These are phyloP conservation scores for Coemansia sp. DNA, from an alignment of 192 early-diverging fungal species.

Conservation along the genomic window DNA sequence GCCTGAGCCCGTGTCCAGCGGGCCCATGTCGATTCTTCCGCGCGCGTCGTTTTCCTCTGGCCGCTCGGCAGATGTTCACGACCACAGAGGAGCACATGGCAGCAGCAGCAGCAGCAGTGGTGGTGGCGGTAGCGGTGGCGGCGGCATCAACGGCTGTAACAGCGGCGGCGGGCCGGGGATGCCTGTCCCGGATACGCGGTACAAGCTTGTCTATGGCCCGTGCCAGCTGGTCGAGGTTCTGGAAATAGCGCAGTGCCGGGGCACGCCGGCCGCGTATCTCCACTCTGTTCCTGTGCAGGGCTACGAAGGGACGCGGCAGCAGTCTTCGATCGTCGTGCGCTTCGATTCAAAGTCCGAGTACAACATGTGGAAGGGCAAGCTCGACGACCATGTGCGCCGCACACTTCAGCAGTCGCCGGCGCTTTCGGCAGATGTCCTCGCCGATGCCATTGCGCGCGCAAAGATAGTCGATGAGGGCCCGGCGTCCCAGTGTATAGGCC, in stretches of 20 bases:
- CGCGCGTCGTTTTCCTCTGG: constrained; percentile 4
- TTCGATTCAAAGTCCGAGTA: constrained; percentile 46
- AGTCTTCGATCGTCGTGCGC: constrained; percentile 31
- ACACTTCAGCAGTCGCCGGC: constrained; percentile 32
- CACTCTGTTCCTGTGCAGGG: constrained; percentile 18
- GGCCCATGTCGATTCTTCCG: constrained; percentile 8
- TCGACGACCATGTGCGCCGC: constrained; percentile 38
- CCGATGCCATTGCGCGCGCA: constrained; percentile 43
- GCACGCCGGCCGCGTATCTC: constrained; percentile 31
- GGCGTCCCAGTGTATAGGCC: constrained; percentile 16
- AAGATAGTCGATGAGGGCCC: constrained; percentile 28
- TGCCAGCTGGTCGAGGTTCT: constrained; percentile 40
- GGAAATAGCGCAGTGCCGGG: constrained; percentile 45
- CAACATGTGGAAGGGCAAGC: constrained; percentile 31
- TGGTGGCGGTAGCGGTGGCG: background rate
- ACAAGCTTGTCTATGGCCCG: constrained; percentile 29
- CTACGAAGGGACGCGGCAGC: background rate
- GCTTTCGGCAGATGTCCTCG: constrained; percentile 39
- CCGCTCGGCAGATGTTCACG: constrained; percentile 8
- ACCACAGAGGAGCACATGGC: background rate
- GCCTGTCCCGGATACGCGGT: constrained; percentile 22
- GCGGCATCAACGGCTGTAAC: background rate
- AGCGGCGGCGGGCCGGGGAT: constrained; percentile 4
- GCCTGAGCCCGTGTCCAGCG: constrained; percentile 3
- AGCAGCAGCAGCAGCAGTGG: constrained; percentile 7